phyloP scores from a whole-genome alignment of 164 flowering plant species.

The Annona squamosa region DNA sequence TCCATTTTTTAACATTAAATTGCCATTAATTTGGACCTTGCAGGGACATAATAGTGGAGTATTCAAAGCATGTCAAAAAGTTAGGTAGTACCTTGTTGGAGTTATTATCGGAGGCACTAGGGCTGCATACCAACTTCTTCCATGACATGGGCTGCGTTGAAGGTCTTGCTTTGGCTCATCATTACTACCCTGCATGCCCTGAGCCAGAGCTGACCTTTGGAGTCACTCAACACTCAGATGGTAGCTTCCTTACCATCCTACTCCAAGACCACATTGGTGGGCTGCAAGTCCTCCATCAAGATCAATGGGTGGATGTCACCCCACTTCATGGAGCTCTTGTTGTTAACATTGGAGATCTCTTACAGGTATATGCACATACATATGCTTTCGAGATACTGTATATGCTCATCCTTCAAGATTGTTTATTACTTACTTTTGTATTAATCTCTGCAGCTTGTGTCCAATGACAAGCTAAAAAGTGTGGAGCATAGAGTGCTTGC shows the following conservation, averaged over 20 bases:
- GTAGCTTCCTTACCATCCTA: conserved; percentile 23
- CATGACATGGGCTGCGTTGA: conserved; percentile 15
- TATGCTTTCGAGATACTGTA: too few relatives aligned
- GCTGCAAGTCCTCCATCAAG: conserved; percentile 19
- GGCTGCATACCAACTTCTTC: conserved; percentile 22
- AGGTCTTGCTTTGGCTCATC: neutral
- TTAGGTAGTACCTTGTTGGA: conserved; percentile 16
- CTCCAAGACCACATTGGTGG: conserved; percentile 24
- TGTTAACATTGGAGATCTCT: conserved; percentile 22
- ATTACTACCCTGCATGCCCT: conserved; percentile 15
- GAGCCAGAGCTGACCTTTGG: conserved; percentile 25
- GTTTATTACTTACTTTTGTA: neutral
- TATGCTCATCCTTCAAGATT: neutral
- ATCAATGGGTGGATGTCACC: conserved; percentile 22
- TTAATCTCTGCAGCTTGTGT: conserved; percentile 24
- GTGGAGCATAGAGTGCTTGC: conserved; percentile 30
- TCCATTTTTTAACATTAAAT: too few relatives aligned
- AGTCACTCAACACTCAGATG: conserved; percentile 23
- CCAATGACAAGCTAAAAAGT: conserved; percentile 36
- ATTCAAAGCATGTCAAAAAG: neutral
- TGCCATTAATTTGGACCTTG: too few relatives aligned
- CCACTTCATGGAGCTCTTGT: conserved; percentile 22
- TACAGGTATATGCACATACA: conserved; percentile 6
- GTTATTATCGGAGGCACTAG: conserved; percentile 29
- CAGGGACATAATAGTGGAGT: conserved; percentile 19